These are phyloP conservation scores for Basidioascus undulatus DNA, from an alignment of 768 basidiomycete genomes.

Conservation along the genomic window DNA sequence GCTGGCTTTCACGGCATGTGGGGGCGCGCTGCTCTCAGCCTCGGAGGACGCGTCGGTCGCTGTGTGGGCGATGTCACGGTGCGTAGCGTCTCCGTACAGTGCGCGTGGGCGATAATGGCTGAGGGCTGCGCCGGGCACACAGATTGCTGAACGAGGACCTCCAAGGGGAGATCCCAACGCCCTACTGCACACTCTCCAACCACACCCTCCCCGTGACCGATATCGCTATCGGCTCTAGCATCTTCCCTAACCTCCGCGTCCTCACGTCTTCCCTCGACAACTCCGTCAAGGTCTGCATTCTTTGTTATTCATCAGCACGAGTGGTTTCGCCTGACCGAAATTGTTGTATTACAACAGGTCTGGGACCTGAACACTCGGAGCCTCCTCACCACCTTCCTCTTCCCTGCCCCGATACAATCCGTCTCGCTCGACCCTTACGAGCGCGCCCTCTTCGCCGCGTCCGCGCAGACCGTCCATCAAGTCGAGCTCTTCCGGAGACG, in stretches of 20 bases:
- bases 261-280: constrained; percentile 69
- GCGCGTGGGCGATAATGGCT: background rate
- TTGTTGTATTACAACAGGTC: constrained; percentile 31
- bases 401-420: constrained; percentile 39
- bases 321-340: constrained; percentile 8
- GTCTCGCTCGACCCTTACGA: constrained; percentile 64
- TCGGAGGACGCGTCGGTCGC: constrained; percentile 74
- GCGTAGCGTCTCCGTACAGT: constrained; percentile 17
- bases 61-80: constrained; percentile 80
- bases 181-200: constrained; percentile 60
- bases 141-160: constrained; percentile 52
- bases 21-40: constrained; percentile 52
- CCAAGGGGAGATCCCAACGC: constrained; percentile 50
- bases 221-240: constrained; percentile 51
- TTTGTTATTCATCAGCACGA: constrained; percentile 1
- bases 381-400: constrained; percentile 65
- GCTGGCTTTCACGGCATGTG: constrained; percentile 60
- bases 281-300: constrained; percentile 49
- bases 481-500: constrained; percentile 42
- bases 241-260: constrained; percentile 49
- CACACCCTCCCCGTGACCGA: constrained; percentile 79
- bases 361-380: constrained; percentile 56
- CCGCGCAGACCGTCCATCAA: constrained; percentile 47
- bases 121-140: too few species aligned
- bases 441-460: constrained; percentile 68